A percentile compares a stretch with the other conserved stretches of the same genome.
Conservation (phyloP, 1,284 basidiomycete species). For the Hortiboletus rubellus region DNA sequence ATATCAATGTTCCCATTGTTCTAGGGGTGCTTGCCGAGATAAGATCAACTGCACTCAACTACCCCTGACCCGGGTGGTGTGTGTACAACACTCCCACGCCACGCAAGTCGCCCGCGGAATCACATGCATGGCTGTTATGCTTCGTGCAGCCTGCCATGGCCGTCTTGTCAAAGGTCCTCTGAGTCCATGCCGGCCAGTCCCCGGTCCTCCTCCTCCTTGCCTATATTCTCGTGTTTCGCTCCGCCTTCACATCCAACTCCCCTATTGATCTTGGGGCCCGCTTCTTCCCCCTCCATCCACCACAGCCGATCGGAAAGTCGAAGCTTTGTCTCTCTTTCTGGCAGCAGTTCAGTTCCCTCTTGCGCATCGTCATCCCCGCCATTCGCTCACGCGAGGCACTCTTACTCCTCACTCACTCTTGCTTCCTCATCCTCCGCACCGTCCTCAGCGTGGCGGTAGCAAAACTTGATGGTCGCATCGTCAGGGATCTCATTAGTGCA, state of each 20-base stretch:
- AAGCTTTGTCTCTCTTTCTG: conserved; percentile 77
- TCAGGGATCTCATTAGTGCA: conserved; percentile 86
- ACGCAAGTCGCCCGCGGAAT: neutral
- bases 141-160: conserved; percentile 17
- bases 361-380: conserved; percentile 77
- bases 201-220: conserved; percentile 22
- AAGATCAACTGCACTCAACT: too few relatives aligned
- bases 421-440: conserved; percentile 86
- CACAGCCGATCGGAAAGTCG: conserved; percentile 42
- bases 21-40: too few relatives aligned
- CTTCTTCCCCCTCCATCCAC: conserved; percentile 56
- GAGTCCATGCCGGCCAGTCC: neutral
- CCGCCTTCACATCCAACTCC: conserved; percentile 8
- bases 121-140: conserved; percentile 15
- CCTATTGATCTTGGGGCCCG: conserved; percentile 47
- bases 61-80: too few relatives aligned
- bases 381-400: conserved; percentile 75
- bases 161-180: conserved; percentile 21
- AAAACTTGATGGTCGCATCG: conserved; percentile 86
- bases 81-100: too few relatives aligned
- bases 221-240: conserved; percentile 25
- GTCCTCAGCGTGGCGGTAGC: conserved; percentile 88
- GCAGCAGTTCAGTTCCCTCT: conserved; percentile 74
- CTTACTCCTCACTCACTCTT: conserved; percentile 79
- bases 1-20: too few relatives aligned